Conservation (phyloP, 768 basidiomycete species). For the Pseudohyphozyma bogoriensis region DNA sequence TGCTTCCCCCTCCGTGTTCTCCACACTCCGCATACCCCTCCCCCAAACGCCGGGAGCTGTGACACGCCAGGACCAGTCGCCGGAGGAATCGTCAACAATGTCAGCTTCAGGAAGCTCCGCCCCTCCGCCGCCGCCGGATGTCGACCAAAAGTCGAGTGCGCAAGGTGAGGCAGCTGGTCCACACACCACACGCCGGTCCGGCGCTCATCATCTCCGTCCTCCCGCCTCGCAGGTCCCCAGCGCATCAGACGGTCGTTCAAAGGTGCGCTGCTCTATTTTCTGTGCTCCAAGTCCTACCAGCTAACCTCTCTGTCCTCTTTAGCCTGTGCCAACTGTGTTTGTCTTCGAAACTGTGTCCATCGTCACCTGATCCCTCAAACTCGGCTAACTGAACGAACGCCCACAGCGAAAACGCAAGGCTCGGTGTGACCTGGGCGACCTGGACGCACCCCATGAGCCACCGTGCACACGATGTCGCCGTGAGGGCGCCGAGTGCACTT, state of each 20-base stretch:
- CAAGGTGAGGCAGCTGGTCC: too few species aligned
- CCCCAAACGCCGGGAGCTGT: neutral
- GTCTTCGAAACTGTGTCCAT: neutral
- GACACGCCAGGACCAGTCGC: too few species aligned
- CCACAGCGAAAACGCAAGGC: too few species aligned
- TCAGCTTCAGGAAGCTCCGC: too few species aligned
- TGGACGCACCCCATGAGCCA: conserved; percentile 21
- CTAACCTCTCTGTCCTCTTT: neutral
- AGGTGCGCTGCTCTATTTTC: neutral
- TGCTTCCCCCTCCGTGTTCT: neutral
- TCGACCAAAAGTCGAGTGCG: too few species aligned
- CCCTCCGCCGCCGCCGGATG: too few species aligned
- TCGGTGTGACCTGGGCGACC: conserved; percentile 14
- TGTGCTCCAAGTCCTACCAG: neutral
- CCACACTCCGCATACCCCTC: neutral
- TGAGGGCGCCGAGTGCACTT: conserved; percentile 21
- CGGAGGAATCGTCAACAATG: too few species aligned
- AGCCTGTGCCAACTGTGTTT: neutral
- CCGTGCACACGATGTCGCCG: conserved; percentile 30
- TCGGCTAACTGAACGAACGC: neutral
- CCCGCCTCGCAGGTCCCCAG: too few species aligned
- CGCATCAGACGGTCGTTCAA: too few species aligned
- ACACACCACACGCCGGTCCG: too few species aligned
- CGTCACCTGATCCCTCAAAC: neutral
- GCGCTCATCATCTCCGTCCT: too few species aligned